Percentiles rank a stretch among this genome's conserved stretches.
Conservation (phyloP, 495 filamentous ascomycete species). For the Penicillium alfredii region DNA sequence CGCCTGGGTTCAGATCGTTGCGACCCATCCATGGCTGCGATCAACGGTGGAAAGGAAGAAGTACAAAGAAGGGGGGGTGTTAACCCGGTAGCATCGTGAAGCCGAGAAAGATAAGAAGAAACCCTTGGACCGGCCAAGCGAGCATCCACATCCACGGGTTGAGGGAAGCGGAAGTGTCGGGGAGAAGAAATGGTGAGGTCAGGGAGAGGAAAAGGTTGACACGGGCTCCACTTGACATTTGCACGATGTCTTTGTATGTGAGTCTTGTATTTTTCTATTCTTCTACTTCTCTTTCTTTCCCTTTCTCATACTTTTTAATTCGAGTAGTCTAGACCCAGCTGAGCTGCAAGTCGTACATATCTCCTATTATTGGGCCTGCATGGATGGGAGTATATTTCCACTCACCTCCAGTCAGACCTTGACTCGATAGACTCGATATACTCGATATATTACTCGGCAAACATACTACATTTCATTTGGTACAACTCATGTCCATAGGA, state of each 20-base stretch:
- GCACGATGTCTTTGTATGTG: too few relatives aligned
- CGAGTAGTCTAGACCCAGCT: too few relatives aligned
- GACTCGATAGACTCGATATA: too few relatives aligned
- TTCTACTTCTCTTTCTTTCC: background rate
- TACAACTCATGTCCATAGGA: too few relatives aligned
- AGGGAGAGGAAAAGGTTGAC: slow-evolving; percentile 9
- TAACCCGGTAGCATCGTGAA: slow-evolving; percentile 19
- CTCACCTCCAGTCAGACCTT: too few relatives aligned
- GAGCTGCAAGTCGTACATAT: too few relatives aligned
- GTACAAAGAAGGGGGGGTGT: slow-evolving; percentile 7
- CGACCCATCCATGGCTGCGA: slow-evolving; percentile 32
- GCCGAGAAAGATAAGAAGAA: slow-evolving; percentile 3
- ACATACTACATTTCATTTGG: too few relatives aligned
- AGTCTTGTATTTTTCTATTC: background rate
- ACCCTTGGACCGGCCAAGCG: slow-evolving; percentile 24
- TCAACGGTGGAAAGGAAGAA: slow-evolving; percentile 7
- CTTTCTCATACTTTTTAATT: too few relatives aligned
- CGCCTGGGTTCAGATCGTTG: slow-evolving; percentile 28
- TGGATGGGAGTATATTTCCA: too few relatives aligned
- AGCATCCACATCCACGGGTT: slow-evolving; percentile 3
- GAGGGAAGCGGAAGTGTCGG: slow-evolving; percentile 2
- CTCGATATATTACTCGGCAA: too few relatives aligned
- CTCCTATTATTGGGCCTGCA: too few relatives aligned
- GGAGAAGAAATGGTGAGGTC: slow-evolving; percentile 17
- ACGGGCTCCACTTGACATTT: too few relatives aligned